Base-by-base conservation (phyloP, 1,284 basidiomycete genomes). In the Ustilago nuda region DNA sequence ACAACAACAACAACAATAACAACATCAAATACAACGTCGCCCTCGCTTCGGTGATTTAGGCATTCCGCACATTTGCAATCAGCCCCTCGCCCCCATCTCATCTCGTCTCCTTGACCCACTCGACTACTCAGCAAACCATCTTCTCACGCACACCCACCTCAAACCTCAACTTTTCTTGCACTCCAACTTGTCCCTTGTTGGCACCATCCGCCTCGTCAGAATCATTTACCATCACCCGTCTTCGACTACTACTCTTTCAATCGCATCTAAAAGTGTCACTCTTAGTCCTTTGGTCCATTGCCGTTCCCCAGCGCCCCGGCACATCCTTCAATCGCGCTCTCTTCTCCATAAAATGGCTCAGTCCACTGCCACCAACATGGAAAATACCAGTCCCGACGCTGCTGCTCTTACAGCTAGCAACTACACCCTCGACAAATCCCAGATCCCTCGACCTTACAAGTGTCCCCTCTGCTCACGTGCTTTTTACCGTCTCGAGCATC, bases 381-480 rank as follows among this genome's bases (percentile, higher is more conserved):
- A 68, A 5, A 67, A 58, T 48, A 45, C 63, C n/a, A 60, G 52
- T 35, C 45, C 60, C 46, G 73, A 72, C 8, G 61, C 68, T 13
- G 61, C 64, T 53, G 60, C 65, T 19, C 54, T 76, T 19, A 66
- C 65, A 35, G 74, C 74, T 46, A 76, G 69, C 70, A 76, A 69
- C 55, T 76, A 68, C 57, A 72, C 79, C 12, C 78, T 85, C 45
- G 84, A 85, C 73, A 85, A 84, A 50, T 83, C 83, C 2, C 82
- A 84, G 57, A 84, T 84, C 35, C 84, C 84, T 8, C 78, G 84
- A 39, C 84, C 84, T 0, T 85, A 85, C 81, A 85, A 85, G 65
- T 85, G 84, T 56, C 82, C 84, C 7, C 74, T 85, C 56, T 85
- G 84, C 61, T 78, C 83, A 17, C 77, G 84, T 23, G 84, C 84